Evolutionary conservation across 148 eudicot species (phyloP).

Genomic region (Polygonum aviculare): DNA sequence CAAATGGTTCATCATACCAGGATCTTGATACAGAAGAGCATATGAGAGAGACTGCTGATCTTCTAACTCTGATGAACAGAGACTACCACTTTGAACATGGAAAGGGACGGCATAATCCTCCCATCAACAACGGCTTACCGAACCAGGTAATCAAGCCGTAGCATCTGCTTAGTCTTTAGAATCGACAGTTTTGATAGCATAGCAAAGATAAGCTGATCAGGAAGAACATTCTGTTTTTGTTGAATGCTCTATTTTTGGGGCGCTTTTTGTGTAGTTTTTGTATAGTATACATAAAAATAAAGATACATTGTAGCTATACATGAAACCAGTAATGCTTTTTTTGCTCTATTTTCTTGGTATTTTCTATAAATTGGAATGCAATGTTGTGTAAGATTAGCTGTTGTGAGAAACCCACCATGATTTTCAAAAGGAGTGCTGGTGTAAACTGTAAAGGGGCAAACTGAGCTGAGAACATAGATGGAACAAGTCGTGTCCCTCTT

Average conservation of each 20-base stretch:
- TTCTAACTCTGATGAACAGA: neutral
- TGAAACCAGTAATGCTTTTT: neutral
- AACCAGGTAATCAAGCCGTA: neutral
- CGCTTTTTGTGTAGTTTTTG: neutral
- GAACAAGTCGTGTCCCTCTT: too few species aligned
- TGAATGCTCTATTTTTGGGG: neutral
- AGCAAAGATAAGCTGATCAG: neutral
- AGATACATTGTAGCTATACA: neutral
- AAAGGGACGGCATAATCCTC: neutral
- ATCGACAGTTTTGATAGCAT: neutral
- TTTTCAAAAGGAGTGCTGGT: too few species aligned
- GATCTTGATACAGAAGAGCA: neutral
- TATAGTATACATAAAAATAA: neutral
- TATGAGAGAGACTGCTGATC: neutral
- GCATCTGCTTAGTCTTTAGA: neutral
- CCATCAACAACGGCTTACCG: neutral
- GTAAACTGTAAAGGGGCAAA: too few species aligned
- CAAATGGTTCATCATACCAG: neutral
- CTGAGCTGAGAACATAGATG: neutral
- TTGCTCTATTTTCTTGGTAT: too few species aligned
- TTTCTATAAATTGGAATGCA: too few species aligned
- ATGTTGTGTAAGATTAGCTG: too few species aligned
- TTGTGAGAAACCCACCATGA: too few species aligned
- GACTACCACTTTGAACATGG: conserved; percentile 1
- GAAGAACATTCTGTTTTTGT: neutral